Conservation (phyloP, 495 filamentous ascomycete species). For the Hypoxylon cercidicola region DNA sequence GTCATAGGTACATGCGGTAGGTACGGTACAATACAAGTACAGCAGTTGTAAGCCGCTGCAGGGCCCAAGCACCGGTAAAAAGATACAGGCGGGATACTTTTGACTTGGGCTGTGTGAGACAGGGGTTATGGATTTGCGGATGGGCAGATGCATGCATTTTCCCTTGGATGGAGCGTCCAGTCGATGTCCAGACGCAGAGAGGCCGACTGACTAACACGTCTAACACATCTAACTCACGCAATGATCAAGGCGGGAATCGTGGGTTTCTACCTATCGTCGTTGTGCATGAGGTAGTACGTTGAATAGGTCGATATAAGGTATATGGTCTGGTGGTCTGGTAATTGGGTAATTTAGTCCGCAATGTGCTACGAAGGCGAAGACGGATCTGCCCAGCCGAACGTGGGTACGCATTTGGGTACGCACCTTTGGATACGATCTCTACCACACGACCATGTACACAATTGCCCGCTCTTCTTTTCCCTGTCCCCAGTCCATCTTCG, state of each 20-base stretch:
- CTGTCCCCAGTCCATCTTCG: background rate
- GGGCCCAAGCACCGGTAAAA: slow-evolving; percentile 5
- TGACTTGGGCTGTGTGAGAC: slow-evolving; percentile 44
- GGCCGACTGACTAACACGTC: slow-evolving; percentile 7
- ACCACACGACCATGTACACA: slow-evolving; percentile 1
- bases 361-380: slow-evolving; percentile 2
- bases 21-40: slow-evolving; percentile 12
- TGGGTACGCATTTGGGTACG: slow-evolving; percentile 8
- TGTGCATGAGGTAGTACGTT: no score
- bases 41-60: slow-evolving; percentile 7
- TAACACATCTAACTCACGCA: no score
- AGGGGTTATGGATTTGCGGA: slow-evolving; percentile 56
- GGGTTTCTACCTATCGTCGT: no score
- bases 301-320: no score
- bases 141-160: slow-evolving; percentile 51
- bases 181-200: slow-evolving; percentile 2
- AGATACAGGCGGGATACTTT: slow-evolving; percentile 28
- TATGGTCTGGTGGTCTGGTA: no score
- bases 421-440: slow-evolving; percentile 24
- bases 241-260: no score
- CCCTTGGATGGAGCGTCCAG: slow-evolving; percentile 35
- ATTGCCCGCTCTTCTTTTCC: no score
- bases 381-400: slow-evolving; percentile 36
- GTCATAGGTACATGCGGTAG: background rate
- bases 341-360: no score